Evolutionary conservation across 306 rosid genomes (phyloP).

Genomic region (Cotoneaster glaucophyllus): DNA sequence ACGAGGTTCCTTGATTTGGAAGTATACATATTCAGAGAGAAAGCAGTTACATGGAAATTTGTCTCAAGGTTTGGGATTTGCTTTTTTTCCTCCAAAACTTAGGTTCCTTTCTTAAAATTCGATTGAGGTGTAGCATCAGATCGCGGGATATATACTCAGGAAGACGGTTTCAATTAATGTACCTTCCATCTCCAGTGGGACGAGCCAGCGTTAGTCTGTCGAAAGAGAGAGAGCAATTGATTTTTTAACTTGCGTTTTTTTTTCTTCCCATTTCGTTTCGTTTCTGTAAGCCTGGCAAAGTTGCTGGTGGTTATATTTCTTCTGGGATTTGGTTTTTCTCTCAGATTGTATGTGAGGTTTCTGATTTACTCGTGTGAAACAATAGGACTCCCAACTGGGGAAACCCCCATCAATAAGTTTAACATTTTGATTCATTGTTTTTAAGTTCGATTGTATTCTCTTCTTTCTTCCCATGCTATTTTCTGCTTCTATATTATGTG

Average conservation of each 20-base stretch:
- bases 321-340: constrained; percentile 39
- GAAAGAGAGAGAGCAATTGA: constrained; percentile 38
- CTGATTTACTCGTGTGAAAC: constrained; percentile 49
- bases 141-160: constrained; percentile 23
- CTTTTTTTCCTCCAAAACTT: constrained; percentile 29
- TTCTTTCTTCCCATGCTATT: neutral
- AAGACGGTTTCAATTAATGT: constrained; percentile 57
- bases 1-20: constrained; percentile 57
- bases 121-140: constrained; percentile 62
- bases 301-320: constrained; percentile 43
- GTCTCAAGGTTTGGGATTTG: constrained; percentile 59
- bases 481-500: neutral
- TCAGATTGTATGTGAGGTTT: constrained; percentile 54
- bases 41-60: constrained; percentile 56
- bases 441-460: constrained; percentile 13
- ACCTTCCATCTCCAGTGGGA: constrained; percentile 47
- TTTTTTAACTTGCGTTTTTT: constrained; percentile 14
- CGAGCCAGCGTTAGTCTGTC: constrained; percentile 40
- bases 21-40: constrained; percentile 55
- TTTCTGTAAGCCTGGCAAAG: constrained; percentile 51
- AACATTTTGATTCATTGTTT: constrained; percentile 28
- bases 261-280: constrained; percentile 5
- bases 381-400: constrained; percentile 37
- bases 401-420: constrained; percentile 45
- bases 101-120: constrained; percentile 57